Base-by-base conservation (phyloP, 768 basidiomycete species). In the Neoboletus magnificus region DNA sequence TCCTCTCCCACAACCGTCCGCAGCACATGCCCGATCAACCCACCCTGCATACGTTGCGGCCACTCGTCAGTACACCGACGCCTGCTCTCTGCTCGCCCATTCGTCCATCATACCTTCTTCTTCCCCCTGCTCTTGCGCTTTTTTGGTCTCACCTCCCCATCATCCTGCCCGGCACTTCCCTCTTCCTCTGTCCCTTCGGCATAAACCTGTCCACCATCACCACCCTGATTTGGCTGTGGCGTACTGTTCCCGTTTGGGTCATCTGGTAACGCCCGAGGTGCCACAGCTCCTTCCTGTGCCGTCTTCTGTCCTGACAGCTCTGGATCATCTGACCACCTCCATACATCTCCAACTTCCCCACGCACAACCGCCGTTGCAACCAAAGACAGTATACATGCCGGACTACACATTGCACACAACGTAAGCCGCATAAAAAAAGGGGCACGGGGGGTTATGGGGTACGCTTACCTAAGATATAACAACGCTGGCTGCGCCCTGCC, bases 401-500 rank as follows among this genome's bases (percentile, higher is more conserved):
- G 91, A 66, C 87, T 89, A 52, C 25, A 57, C 44, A 37, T 53
- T 32, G 25, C 45, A 39, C 10, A 32, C 25, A 45, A 39, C 32
- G 16, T 57, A 45, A 64, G 30, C 25, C 1, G 4, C 22, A 33
- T 18, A 41, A 6, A 30, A 9, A 18, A 18, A 22, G 10, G 3
- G 23, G 16, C 9, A 27, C 15, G 9, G n/a, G 36, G n/a, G 40
- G n/a, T 55, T 23, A 48, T 48, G 36, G 30, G 37, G n/a, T 29
- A 30, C 39, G 16, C 82, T 65, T 62, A 89, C 89, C 88, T 89
- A 58, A 99, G 80, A 72, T 98, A 99, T 43, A 99, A 75, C 52
- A 99, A 73, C 2, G 96, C 96, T 1, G 96, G 96, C 63, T 99
- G 96, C 4, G 91, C 93, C 8, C 77, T 79, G 32, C 77, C 76